Evolutionary conservation across 345 rosid species (phyloP).

Genomic region (Clausena lansium): DNA sequence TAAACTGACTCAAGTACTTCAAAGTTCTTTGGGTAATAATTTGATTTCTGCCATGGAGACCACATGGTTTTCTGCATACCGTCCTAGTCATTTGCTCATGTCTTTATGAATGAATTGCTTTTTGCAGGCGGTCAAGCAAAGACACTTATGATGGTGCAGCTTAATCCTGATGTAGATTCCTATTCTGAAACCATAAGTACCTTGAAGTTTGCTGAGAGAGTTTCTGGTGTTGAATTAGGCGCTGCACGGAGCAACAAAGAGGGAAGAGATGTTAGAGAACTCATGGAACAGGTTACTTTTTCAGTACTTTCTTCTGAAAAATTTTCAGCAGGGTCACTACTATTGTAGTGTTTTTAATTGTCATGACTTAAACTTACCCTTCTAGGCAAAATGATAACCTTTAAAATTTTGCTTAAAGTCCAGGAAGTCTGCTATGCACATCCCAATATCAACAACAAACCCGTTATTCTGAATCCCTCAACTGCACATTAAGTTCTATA

Average conservation of each 20-base stretch:
- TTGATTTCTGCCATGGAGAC: not conserved
- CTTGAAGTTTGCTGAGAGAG: conserved; percentile 92
- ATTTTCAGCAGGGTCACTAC: not conserved
- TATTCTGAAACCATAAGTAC: conserved; percentile 90
- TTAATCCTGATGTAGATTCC: conserved; percentile 89
- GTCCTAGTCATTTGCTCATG: not conserved
- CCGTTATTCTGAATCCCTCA: not conserved
- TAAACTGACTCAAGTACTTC: conserved; percentile 97
- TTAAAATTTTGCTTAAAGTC: not conserved
- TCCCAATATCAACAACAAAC: not conserved
- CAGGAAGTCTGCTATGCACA: not conserved
- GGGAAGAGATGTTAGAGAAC: conserved; percentile 84
- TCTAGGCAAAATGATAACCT: not conserved
- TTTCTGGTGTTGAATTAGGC: conserved; percentile 95
- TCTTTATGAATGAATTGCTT: conserved; percentile 13
- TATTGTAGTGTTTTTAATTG: not conserved
- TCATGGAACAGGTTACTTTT: conserved; percentile 77
- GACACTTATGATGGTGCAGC: conserved; percentile 97
- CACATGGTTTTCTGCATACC: not conserved
- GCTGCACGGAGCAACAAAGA: conserved; percentile 91
- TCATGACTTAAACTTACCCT: not conserved
- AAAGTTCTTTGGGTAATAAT: conserved; percentile 82
- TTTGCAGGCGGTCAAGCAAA: conserved; percentile 93
- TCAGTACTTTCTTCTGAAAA: not conserved
- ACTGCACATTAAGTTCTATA: not conserved